Conservation (phyloP, 768 basidiomycete species). For the Chiua virens region DNA sequence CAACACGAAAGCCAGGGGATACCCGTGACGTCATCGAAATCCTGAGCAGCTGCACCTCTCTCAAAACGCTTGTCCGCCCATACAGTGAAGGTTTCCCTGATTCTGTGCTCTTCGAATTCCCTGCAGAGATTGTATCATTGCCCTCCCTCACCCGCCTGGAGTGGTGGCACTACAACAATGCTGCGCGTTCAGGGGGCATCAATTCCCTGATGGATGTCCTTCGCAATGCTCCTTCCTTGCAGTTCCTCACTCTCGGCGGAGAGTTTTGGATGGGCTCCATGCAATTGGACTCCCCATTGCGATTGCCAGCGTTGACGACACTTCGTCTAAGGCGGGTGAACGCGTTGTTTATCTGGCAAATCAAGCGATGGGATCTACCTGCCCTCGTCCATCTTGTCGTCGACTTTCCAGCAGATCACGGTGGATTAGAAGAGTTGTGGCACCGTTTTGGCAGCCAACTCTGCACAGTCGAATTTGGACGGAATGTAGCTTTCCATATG, state of each 20-base stretch:
- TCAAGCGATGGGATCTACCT: slow-evolving; percentile 53
- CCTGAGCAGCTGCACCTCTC: slow-evolving; percentile 45
- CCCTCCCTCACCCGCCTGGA: slow-evolving; percentile 60
- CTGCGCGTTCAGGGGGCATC: slow-evolving; percentile 63
- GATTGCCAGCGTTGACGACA: slow-evolving; percentile 49
- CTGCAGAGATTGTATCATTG: slow-evolving; percentile 45
- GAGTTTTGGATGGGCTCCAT: slow-evolving; percentile 31
- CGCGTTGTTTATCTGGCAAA: slow-evolving; percentile 49
- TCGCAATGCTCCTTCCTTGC: slow-evolving; percentile 50
- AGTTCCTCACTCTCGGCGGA: slow-evolving; percentile 59
- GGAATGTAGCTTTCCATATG: slow-evolving; percentile 52
- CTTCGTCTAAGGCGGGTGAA: slow-evolving; percentile 52
- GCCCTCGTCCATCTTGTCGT: slow-evolving; percentile 50
- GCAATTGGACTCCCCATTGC: slow-evolving; percentile 26
- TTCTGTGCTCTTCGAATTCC: slow-evolving; percentile 50
- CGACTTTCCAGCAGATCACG: slow-evolving; percentile 43
- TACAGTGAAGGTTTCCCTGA: slow-evolving; percentile 22
- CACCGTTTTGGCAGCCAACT: slow-evolving; percentile 49
- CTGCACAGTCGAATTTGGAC: slow-evolving; percentile 56
- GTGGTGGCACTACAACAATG: slow-evolving; percentile 62
- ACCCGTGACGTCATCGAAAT: slow-evolving; percentile 44
- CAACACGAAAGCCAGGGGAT: slow-evolving; percentile 33
- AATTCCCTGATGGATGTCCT: slow-evolving; percentile 60
- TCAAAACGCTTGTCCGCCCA: slow-evolving; percentile 58
- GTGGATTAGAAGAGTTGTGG: slow-evolving; percentile 49